Percentiles rank a stretch among this genome's conserved stretches.
phyloP scores from a whole-genome alignment of 164 flowering plant genomes.

The Aristolochia californica region DNA sequence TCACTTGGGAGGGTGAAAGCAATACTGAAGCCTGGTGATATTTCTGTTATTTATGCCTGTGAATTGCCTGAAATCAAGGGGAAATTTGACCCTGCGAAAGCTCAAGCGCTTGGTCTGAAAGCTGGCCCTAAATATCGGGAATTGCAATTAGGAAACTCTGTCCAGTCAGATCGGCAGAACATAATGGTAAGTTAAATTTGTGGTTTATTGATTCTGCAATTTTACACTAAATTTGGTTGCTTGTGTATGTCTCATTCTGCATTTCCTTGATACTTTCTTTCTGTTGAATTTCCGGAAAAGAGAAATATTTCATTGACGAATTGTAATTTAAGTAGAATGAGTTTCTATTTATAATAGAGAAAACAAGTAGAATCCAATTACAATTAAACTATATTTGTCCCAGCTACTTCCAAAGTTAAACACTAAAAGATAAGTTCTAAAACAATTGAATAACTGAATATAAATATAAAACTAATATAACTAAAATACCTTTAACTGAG shows the following conservation, averaged over 20 bases:
- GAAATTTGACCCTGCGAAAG: constrained; percentile 77
- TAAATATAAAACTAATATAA: too few species aligned
- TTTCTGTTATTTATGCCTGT: constrained; percentile 82
- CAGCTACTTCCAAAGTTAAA: too few species aligned
- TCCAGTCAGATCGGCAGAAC: constrained; percentile 62
- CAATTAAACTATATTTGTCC: too few species aligned
- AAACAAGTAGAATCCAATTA: too few species aligned
- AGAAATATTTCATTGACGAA: too few species aligned
- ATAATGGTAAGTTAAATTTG: constrained; percentile 44
- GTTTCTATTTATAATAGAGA: too few species aligned
- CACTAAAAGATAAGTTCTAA: too few species aligned
- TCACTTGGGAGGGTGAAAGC: constrained; percentile 5
- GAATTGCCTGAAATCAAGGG: constrained; percentile 89
- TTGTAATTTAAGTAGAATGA: too few species aligned
- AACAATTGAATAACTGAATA: too few species aligned
- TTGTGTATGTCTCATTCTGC: not conserved
- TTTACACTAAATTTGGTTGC: not conserved
- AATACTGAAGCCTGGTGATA: constrained; percentile 54
- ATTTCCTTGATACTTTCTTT: not conserved
- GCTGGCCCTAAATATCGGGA: constrained; percentile 84
- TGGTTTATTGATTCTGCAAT: not conserved
- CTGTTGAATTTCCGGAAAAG: too few species aligned
- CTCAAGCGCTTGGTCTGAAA: constrained; percentile 72
- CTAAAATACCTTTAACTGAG: too few species aligned
- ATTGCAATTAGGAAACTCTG: constrained; percentile 76